Percentiles rank a stretch among this genome's conserved stretches.
Evolutionary conservation across 257 asterid genomes (phyloP).

Genomic region (Rauvolfia tetraphylla): DNA sequence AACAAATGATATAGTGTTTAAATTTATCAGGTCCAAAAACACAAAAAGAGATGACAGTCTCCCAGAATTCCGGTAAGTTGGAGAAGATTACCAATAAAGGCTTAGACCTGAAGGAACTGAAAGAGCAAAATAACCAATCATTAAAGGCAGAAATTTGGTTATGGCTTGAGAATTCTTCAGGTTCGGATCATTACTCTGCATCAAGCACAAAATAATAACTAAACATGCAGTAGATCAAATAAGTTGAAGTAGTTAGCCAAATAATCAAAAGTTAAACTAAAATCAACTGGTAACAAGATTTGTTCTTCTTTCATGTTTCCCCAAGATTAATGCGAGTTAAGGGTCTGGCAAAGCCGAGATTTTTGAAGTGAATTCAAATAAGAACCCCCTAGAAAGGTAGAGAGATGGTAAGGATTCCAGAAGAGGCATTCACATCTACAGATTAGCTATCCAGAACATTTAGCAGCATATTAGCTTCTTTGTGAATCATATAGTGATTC

Average conservation of each 20-base stretch:
- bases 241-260: not conserved
- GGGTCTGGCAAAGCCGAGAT: not conserved
- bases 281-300: not conserved
- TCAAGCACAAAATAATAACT: constrained; percentile 12
- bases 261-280: not conserved
- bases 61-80: not conserved
- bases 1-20: not conserved
- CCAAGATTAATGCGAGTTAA: not conserved
- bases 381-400: not conserved
- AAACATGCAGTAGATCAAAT: too few relatives aligned
- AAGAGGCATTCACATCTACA: too few relatives aligned
- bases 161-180: constrained; percentile 80
- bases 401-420: not conserved
- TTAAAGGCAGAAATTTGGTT: constrained; percentile 79
- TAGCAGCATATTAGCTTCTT: too few relatives aligned
- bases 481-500: too few relatives aligned
- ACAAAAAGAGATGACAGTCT: not conserved
- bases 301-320: not conserved
- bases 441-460: too few relatives aligned
- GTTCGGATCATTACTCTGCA: constrained; percentile 90
- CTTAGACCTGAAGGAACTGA: constrained; percentile 99
- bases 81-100: constrained; percentile 72
- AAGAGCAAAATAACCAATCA: constrained; percentile 92
- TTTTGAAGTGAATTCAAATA: not conserved
- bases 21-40: constrained; percentile 5